phyloP scores from a whole-genome alignment of 306 rosid genomes.

The Canavalia gladiata region DNA sequence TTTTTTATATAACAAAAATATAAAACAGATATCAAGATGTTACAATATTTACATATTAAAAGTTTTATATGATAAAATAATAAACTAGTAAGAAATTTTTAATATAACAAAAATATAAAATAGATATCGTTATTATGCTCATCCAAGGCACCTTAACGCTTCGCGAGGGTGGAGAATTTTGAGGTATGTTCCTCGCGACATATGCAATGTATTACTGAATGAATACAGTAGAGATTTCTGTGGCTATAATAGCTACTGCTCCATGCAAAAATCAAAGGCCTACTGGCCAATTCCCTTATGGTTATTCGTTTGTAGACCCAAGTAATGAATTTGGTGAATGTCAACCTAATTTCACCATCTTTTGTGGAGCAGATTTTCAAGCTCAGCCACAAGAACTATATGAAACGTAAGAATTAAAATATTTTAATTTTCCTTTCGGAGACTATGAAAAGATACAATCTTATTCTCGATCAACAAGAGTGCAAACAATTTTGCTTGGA shows the following conservation, averaged over 20 bases:
- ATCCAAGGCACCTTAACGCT: conserved; percentile 48
- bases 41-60: too few relatives aligned
- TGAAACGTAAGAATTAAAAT: neutral
- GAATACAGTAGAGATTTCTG: conserved; percentile 48
- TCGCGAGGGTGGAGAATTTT: conserved; percentile 43
- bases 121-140: conserved; percentile 10
- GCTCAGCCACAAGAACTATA: conserved; percentile 35
- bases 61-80: too few relatives aligned
- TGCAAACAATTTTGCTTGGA: conserved; percentile 51
- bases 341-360: conserved; percentile 45
- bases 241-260: conserved; percentile 61
- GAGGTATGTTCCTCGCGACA: conserved; percentile 45
- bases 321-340: conserved; percentile 55
- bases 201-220: conserved; percentile 2
- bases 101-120: too few relatives aligned
- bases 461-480: neutral
- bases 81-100: too few relatives aligned
- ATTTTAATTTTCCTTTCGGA: neutral
- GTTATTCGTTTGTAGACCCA: conserved; percentile 53
- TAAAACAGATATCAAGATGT: too few relatives aligned
- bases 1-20: too few relatives aligned
- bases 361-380: conserved; percentile 53
- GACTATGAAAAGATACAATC: conserved; percentile 48
- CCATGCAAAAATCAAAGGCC: conserved; percentile 50
- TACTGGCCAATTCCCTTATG: conserved; percentile 48